phyloP scores from a whole-genome alignment of 2,329 filamentous ascomycete genomes.

The Colletotrichum simmondsii region DNA sequence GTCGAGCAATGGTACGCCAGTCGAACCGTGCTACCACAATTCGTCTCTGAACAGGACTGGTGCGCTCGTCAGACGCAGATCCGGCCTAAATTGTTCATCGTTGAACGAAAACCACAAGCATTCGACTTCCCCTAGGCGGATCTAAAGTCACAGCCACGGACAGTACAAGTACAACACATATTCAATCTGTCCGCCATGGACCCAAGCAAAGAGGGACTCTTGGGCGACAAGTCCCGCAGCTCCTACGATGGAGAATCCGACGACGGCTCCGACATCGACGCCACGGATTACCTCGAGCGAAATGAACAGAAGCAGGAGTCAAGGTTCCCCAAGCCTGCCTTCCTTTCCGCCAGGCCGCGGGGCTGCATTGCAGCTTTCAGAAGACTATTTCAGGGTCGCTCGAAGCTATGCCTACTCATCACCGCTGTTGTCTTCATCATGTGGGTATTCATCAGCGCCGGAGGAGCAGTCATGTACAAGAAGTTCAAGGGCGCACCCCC shows the following conservation, averaged over 20 bases:
- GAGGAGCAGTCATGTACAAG: constrained; percentile 59
- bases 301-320: constrained; percentile 7
- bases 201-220: constrained; percentile 45
- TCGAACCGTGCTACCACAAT: background rate
- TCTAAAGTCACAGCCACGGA: background rate
- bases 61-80: background rate
- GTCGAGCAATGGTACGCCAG: constrained; percentile 18
- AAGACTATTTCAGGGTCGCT: constrained; percentile 37
- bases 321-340: constrained; percentile 24
- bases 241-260: constrained; percentile 39
- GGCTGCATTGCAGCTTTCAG: constrained; percentile 13
- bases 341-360: constrained; percentile 13
- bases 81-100: background rate
- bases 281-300: constrained; percentile 41
- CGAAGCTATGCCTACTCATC: constrained; percentile 48
- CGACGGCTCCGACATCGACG: constrained; percentile 44
- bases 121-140: background rate
- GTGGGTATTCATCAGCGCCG: constrained; percentile 52
- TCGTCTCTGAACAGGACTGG: background rate
- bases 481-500: constrained; percentile 59
- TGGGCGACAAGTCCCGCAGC: constrained; percentile 40
- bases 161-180: background rate
- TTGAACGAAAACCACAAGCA: background rate
- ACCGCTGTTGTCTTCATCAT: constrained; percentile 44
- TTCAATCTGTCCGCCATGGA: constrained; percentile 37